Conservation (phyloP, 2,329 filamentous ascomycete species). For the Nothomitra cinnamomea region DNA sequence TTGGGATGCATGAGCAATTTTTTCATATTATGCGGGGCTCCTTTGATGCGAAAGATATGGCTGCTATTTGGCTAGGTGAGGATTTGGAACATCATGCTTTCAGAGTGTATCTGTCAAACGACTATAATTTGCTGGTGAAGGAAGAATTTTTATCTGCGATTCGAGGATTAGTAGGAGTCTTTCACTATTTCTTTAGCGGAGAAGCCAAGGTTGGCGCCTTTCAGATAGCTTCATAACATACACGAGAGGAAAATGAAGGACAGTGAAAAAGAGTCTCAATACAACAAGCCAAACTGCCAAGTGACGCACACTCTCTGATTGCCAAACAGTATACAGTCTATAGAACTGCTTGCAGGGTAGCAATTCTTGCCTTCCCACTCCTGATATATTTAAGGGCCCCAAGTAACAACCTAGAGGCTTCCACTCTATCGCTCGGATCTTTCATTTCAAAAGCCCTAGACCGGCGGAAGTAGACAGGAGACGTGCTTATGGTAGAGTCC, state of each 20-base stretch:
- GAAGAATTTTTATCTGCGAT: constrained; percentile 9
- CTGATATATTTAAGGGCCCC: neutral
- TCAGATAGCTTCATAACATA: neutral
- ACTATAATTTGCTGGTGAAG: constrained; percentile 9
- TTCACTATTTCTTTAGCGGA: constrained; percentile 9
- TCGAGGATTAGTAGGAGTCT: constrained; percentile 8
- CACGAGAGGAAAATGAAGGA: neutral
- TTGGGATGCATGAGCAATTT: no score
- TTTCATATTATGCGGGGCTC: no score
- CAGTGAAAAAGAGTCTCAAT: neutral
- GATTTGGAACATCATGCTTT: neutral
- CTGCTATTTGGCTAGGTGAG: no score
- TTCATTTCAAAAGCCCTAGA: neutral
- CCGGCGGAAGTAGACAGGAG: neutral
- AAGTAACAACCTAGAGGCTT: neutral
- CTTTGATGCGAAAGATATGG: no score
- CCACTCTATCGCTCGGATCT: neutral
- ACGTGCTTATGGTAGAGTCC: neutral
- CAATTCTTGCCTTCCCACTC: no score
- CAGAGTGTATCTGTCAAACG: neutral
- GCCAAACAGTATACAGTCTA: no score
- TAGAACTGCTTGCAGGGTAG: no score
- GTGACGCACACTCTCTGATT: no score
- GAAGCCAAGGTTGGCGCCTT: constrained; percentile 9
- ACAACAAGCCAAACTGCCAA: no score